A percentile compares a stretch with the other conserved stretches of the same genome.
Conservation (phyloP, 371 early-diverging fungal species). For the Mortierella polycephala region DNA sequence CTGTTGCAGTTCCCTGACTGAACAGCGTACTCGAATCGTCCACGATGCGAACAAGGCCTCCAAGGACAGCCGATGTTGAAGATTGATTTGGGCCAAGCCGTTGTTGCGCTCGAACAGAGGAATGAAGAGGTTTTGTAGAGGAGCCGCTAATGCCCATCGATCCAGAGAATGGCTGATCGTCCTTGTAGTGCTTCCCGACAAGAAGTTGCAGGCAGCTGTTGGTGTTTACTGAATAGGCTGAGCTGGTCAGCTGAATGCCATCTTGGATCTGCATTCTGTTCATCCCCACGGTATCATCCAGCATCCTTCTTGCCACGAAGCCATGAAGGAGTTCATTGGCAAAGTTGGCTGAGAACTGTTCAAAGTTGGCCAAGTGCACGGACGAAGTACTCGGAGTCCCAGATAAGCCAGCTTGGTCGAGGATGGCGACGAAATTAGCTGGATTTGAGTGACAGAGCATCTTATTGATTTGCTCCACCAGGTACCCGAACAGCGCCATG, state of each 20-base stretch:
- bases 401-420: constrained; percentile 74
- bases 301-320: constrained; percentile 74
- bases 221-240: constrained; percentile 46
- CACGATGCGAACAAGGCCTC: constrained; percentile 67
- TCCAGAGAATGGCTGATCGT: constrained; percentile 22
- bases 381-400: constrained; percentile 42
- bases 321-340: constrained; percentile 86
- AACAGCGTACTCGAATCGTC: constrained; percentile 62
- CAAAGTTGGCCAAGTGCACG: constrained; percentile 63
- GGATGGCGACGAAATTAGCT: constrained; percentile 76
- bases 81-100: background rate
- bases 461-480: constrained; percentile 89
- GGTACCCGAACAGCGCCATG: constrained; percentile 85
- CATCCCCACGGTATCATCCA: constrained; percentile 67
- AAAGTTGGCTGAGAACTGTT: constrained; percentile 82
- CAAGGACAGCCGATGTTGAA: constrained; percentile 18
- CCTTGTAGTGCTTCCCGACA: constrained; percentile 51
- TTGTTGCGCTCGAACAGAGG: constrained; percentile 21
- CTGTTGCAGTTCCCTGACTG: constrained; percentile 53
- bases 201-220: constrained; percentile 64
- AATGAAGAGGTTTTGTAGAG: constrained; percentile 8
- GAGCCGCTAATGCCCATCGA: background rate
- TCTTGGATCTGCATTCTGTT: constrained; percentile 67
- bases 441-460: constrained; percentile 75
- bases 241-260: constrained; percentile 57